Conservation (phyloP, 1,284 basidiomycete species). For the Ustilago loliicola region DNA sequence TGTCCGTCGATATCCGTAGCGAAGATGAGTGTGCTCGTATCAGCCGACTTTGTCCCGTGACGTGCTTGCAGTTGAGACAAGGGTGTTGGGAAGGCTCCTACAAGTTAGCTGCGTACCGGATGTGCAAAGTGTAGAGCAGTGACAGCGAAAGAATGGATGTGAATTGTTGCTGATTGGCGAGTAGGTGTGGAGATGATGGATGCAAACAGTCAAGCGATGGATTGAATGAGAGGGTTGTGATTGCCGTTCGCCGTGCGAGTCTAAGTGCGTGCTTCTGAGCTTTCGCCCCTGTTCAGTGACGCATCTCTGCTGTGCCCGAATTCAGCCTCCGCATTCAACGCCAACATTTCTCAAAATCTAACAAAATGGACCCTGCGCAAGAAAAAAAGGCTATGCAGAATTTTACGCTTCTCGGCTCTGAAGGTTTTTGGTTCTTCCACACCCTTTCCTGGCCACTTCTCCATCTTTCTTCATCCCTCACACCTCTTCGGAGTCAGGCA, state of each 20-base stretch:
- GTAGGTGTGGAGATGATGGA: conserved; percentile 15
- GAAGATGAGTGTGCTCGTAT: not conserved
- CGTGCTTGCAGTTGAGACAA: not conserved
- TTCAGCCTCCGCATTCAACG: conserved; percentile 19
- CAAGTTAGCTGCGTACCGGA: too few species aligned
- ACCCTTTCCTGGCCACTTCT: not conserved
- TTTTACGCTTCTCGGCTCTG: conserved; percentile 8
- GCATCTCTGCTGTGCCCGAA: conserved; percentile 22
- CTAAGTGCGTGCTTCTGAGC: conserved; percentile 6
- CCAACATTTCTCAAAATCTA: not conserved
- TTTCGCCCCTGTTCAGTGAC: conserved; percentile 41
- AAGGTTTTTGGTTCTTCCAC: conserved; percentile 8
- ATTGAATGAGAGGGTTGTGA: not conserved
- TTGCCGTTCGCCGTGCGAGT: conserved; percentile 1
- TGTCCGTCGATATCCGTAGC: not conserved
- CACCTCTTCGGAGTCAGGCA: not conserved
- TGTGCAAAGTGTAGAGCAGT: too few species aligned
- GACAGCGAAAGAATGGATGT: too few species aligned
- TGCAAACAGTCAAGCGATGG: conserved; percentile 1
- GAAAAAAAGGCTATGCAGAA: not conserved
- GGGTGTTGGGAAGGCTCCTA: too few species aligned
- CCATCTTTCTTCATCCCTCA: not conserved
- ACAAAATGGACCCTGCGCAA: not conserved
- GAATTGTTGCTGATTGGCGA: not conserved
- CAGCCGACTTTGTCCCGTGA: not conserved